Evolutionary conservation across 495 filamentous ascomycete genomes (phyloP), one percentile per base, ranked within the genome.

Genomic region (Penicillium crystallinum): DNA sequence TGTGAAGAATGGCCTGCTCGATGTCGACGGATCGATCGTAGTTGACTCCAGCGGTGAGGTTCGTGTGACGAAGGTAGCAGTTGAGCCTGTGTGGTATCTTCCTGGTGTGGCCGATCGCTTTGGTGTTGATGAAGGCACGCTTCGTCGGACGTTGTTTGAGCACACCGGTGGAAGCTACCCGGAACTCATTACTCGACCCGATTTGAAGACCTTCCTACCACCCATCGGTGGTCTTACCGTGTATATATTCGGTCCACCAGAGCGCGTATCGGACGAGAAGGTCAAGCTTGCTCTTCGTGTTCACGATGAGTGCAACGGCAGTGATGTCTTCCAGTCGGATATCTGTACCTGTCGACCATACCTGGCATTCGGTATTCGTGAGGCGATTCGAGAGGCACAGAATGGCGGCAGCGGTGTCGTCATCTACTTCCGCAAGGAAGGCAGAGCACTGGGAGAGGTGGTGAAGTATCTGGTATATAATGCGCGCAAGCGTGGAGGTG

Each of bases 381-480:
- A 98, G 70, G 93, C 93, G 6, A 92, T 98, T 53, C 92, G 91
- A 59, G 90, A 97, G 72, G 93, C 93, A 11, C 93, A 97, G 74
- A 88, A 86, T 44, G 93, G 93, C 41, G 93, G 93, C 35, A 91
- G 85, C 59, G 93, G 93, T 41, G 92, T 98, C 30, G 93, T 97
- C 23, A 96, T 98, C 67, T 98, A 98, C 70, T 98, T 98, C 83
- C 88, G 93, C 49, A 98, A 98, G 70, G 93, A 98, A 71, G 93
- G 93, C 9, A 81, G 92, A 52, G 92, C 93, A 25, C 73, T 97
- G 10, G 93, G 93, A n/a, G 93, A 98, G 71, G 93, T 98, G 21
- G 95, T 93, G 44, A 98, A 98, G 77, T 91, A 91, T 57, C 73
- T 98, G 14, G 93, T 97, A 21, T 98, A 98, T 73, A 98, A 98